Evolutionary conservation across 306 rosid species (phyloP), one percentile per base, ranked within the genome.

Genomic region (Acacia acuminata): DNA sequence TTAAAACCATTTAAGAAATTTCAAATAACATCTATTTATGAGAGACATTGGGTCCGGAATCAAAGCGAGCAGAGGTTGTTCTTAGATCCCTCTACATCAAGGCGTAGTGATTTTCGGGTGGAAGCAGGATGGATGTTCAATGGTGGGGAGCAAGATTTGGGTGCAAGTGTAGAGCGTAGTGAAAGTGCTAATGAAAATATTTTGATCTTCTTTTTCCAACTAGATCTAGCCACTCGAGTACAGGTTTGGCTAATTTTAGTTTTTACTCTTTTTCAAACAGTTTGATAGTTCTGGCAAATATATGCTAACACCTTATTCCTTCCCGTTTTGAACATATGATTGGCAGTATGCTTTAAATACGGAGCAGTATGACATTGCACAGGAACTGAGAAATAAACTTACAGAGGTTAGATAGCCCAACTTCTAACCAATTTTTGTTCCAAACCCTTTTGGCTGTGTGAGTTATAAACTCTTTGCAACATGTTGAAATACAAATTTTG

Each of bases 181-280:
- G 98, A 93, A 85, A 93, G 88, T 79, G 94, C 97, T 63, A 93
- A 92, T 85, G 97, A 95, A 84, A 93, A 88, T 89, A 90, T 95
- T 42, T 88, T 95, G 91, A 79, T 93, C 83, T 93, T 95, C 90
- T 93, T 93, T 81, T 95, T 95, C 82, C 97, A 90, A 87, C 77
- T 93, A 11, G 99, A 95, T 86, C 87, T 93, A 76, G 97, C 96
- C 56, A 95, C 99, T 61, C 87, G 99, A 84, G 99, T 93, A 27
- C 99, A 93, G 98, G 99, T 95, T 44, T 71, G 79, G 15, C 14
- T 56, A 66, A 47, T 45, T 72, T 67, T 85, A 43, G 25, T 82
- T 67, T 48, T 8, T 40, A 69, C 68, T 15, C 7, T 69, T 58
- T 48, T 66, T 22, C 74, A 63, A 10, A 67, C 25, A 27, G 61